Evolutionary conservation across 768 basidiomycete species (phyloP), one percentile per base, ranked within the genome.

Genomic region (Collybiopsis luxurians): DNA sequence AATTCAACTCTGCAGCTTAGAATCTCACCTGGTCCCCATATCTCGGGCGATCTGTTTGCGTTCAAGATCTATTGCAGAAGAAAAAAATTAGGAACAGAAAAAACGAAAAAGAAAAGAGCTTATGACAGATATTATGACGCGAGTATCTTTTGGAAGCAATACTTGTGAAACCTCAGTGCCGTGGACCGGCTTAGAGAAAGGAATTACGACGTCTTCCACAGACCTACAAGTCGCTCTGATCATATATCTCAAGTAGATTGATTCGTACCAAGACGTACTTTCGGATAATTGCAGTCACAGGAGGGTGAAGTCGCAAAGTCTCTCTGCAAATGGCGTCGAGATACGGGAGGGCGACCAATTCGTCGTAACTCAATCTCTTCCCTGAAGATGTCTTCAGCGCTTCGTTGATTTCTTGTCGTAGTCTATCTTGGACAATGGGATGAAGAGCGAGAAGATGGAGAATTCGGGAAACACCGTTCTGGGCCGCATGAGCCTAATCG

Each of bases 281-380:
- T 34, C 31, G 5, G 5, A 5, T 13, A 13, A 34, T 5, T 5
- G 13, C 5, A 34, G 31, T 6, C 5, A 34, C 31, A 34, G 31
- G 31, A 6, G 31, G 31, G 53, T 59, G 77, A 74, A 76, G 50
- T 47, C 79, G 65, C 7, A 75, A 58, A 0, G 76, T 78, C 58
- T 79, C 74, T 19, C 73, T 63, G 54, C 69, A 71, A 13, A 76
- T 60, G 7, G 72, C 71, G 48, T 79, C 75, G 23, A 76, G 62
- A 57, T 70, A 70, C 0, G 71, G 73, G 10, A 77, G 68, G 21
- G 55, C 59, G 30, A 71, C 62, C 21, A 80, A 63, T 12, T 66
- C 64, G 43, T 78, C 77, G 51, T 77, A 77, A 2, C 61, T 48
- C 2, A 78, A 53, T 28, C 74, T 70, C 1, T 53, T 61, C 0